These are phyloP conservation scores for Phoma sp. DNA, from an alignment of 2,329 filamentous ascomycete species.

Conservation along the genomic window DNA sequence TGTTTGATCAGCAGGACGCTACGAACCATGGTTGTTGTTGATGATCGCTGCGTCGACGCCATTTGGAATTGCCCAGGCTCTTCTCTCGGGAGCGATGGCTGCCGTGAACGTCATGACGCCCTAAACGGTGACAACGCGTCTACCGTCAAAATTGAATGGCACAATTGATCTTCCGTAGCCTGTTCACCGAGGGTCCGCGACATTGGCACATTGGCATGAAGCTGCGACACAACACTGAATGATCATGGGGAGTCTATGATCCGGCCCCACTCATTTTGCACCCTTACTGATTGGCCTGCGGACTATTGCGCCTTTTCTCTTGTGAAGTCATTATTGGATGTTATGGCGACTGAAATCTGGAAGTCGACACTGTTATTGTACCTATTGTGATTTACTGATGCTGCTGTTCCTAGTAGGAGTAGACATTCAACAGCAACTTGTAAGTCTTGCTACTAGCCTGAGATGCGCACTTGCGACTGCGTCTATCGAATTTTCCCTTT, in stretches of 20 bases:
- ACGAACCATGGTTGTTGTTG: background rate
- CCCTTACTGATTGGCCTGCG: background rate
- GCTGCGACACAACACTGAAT: background rate
- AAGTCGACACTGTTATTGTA: too few species aligned
- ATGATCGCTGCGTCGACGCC: background rate
- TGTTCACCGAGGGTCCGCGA: background rate
- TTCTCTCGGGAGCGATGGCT: background rate
- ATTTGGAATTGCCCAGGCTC: slow-evolving; percentile 11
- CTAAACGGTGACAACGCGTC: background rate
- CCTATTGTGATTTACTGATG: too few species aligned
- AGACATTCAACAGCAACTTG: too few species aligned
- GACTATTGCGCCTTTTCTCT: too few species aligned
- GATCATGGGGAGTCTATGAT: background rate
- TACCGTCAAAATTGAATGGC: background rate
- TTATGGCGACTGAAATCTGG: too few species aligned
- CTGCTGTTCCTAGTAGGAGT: too few species aligned
- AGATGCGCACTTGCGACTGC: too few species aligned
- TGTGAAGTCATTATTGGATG: too few species aligned
- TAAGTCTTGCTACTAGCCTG: too few species aligned
- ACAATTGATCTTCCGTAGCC: background rate
- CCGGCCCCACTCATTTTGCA: too few species aligned
- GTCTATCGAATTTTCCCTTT: too few species aligned
- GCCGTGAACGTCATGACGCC: background rate
- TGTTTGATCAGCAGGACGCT: too few species aligned
- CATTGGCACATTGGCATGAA: background rate